phyloP scores from a whole-genome alignment of 129 eudicot species.

The Centella asiatica region DNA sequence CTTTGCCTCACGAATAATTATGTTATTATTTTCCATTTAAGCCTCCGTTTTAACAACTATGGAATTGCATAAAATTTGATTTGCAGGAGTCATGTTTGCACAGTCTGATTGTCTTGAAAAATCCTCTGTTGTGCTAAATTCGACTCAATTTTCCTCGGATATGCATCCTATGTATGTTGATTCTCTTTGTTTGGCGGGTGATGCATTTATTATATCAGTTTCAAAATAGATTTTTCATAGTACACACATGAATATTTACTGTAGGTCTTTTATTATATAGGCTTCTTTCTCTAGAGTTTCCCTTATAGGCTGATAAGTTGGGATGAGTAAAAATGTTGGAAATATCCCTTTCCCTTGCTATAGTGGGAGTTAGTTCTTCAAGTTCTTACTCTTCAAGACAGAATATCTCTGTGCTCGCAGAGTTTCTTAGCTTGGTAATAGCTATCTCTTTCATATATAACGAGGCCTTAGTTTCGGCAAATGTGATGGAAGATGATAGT shows the following conservation, averaged over 20 bases:
- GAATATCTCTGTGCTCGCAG: too few species aligned
- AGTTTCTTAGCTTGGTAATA: too few species aligned
- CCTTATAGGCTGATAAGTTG: conserved; percentile 18
- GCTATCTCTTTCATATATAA: too few species aligned
- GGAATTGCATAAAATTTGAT: neutral
- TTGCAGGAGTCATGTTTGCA: conserved; percentile 82
- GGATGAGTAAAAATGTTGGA: conserved; percentile 63
- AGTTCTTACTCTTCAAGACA: conserved; percentile 28
- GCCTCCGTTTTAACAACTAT: neutral
- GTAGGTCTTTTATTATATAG: too few species aligned
- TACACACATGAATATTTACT: conserved; percentile 9
- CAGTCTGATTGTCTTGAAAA: conserved; percentile 84
- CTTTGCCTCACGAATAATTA: too few species aligned
- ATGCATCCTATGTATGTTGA: neutral
- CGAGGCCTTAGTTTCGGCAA: too few species aligned
- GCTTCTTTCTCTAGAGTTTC: conserved; percentile 12
- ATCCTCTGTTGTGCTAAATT: conserved; percentile 66
- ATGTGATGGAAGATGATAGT: too few species aligned
- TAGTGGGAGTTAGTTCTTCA: conserved; percentile 86
- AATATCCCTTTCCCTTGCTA: conserved; percentile 62
- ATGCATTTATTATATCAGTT: neutral
- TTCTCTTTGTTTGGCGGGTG: neutral
- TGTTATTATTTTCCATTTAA: neutral
- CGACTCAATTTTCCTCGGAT: conserved; percentile 73
- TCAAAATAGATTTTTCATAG: conserved; percentile 6